Percentiles rank a stretch among this genome's conserved stretches.
Conservation (phyloP, 2,329 filamentous ascomycete genomes). For the Pseudogymnoascus sp. region DNA sequence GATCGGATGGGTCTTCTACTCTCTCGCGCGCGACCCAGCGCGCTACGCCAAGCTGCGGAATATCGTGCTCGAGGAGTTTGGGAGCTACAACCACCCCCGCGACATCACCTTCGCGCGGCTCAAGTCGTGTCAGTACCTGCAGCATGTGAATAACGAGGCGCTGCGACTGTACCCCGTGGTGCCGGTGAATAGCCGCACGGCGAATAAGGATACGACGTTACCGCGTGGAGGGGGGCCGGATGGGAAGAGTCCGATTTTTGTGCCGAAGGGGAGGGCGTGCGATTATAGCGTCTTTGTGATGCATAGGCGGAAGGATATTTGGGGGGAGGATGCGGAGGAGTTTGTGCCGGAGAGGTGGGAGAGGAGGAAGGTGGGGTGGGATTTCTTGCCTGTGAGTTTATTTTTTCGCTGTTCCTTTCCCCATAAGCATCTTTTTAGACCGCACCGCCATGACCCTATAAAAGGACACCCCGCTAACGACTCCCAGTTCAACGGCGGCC, state of each 20-base stretch:
- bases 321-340: slow-evolving; percentile 30
- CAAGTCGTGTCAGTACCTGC: slow-evolving; percentile 25
- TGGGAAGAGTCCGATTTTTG: slow-evolving; percentile 27
- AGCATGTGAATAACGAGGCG: slow-evolving; percentile 29
- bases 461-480: not conserved
- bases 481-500: slow-evolving; percentile 31
- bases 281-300: slow-evolving; percentile 28
- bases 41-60: slow-evolving; percentile 38
- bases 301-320: slow-evolving; percentile 32
- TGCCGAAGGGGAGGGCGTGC: slow-evolving; percentile 24
- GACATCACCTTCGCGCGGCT: slow-evolving; percentile 24
- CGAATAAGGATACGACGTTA: slow-evolving; percentile 37
- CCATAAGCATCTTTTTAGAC: no score
- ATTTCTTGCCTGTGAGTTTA: slow-evolving; percentile 29
- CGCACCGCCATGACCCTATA: no score
- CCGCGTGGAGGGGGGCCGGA: slow-evolving; percentile 32
- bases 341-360: slow-evolving; percentile 34
- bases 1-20: slow-evolving; percentile 42
- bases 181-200: slow-evolving; percentile 44
- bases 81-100: slow-evolving; percentile 25
- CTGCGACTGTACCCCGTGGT: slow-evolving; percentile 49
- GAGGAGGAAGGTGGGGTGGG: slow-evolving; percentile 38
- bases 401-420: not conserved
- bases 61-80: slow-evolving; percentile 33
- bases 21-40: slow-evolving; percentile 34